Evolutionary conservation across 177 flowering plant species (phyloP).

Genomic region (Vitis hybrid): DNA sequence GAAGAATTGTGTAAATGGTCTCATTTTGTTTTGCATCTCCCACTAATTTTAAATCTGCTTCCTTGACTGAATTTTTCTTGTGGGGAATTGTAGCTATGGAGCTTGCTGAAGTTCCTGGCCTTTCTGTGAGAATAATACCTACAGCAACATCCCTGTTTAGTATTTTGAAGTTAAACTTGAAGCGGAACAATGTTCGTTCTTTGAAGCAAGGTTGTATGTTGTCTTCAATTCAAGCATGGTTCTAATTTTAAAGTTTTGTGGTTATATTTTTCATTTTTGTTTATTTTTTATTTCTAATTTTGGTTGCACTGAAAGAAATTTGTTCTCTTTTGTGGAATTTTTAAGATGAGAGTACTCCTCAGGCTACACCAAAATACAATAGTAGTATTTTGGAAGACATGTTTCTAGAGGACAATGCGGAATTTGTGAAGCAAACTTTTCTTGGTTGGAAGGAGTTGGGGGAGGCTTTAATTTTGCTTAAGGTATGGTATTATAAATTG

Average conservation of each 20-base stretch:
- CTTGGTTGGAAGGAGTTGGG: constrained; percentile 66
- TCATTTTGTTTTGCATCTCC: not conserved
- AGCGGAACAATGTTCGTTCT: constrained; percentile 63
- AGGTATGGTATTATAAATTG: constrained; percentile 42
- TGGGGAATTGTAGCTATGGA: constrained; percentile 35
- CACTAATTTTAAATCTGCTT: not conserved
- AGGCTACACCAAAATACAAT: constrained; percentile 77
- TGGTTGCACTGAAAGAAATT: not conserved
- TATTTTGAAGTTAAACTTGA: constrained; percentile 50
- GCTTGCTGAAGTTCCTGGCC: constrained; percentile 42
- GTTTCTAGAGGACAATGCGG: constrained; percentile 70
- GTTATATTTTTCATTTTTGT: not conserved
- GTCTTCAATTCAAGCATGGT: not conserved
- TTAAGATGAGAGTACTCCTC: constrained; percentile 29
- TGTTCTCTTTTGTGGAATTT: constrained; percentile 1
- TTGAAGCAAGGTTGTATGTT: constrained; percentile 48
- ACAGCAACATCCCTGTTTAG: constrained; percentile 63
- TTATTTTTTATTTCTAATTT: not conserved
- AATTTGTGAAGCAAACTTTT: constrained; percentile 47
- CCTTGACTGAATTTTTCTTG: not conserved
- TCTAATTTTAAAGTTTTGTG: too few relatives aligned
- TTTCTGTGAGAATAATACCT: constrained; percentile 76
- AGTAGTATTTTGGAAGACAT: constrained; percentile 91
- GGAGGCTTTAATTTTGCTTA: constrained; percentile 72
- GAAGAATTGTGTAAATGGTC: not conserved